Evolutionary conservation across 2,329 filamentous ascomycete species (phyloP), one percentile per base, ranked within the genome.

Genomic region (Malbranchea zuffiana): DNA sequence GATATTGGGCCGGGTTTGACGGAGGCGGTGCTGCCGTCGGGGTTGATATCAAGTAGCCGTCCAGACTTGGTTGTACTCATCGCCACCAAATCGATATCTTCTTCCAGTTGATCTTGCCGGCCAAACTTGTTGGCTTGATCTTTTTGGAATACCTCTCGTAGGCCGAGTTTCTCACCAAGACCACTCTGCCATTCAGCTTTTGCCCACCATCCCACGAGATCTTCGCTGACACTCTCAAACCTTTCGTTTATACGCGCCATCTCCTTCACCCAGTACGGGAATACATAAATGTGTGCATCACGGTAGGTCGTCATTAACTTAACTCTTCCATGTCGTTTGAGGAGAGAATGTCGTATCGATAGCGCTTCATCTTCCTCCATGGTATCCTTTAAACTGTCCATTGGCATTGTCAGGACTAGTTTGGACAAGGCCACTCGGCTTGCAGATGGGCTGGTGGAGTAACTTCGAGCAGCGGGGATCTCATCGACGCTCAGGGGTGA

Each of bases 131-230:
- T 57, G 6, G 60, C 62, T 10, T 60, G 58, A 1, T 60, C 52
- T 6, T 57, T 47, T 35, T 56, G 55, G 33, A 90, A 67, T 3
- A 88, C 72, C 29, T 79, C 68, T 33, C 73, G 65, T 35, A 94
- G 63, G 1, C 78, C 74, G 5, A 96, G 69, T 59, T 93, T 95
- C 35, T 81, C 75, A 1, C 74, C 75, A 3, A 95, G 66, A 0
- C 84, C 82, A 3, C 73, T 68, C 58, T 96, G 87, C 90, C 90
- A 98, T 37, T 78, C 78, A 1, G 88, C 78, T 57, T 96, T 96
- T 21, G 87, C 84, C 86, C 87, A 94, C 82, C 84, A 94, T 5
- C 87, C 86, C 11, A 96, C 68, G 4, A 95, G 76, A 52, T 96
- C 88, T 57, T 96, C 88, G 20, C 82, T 82, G 32, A 98, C 78